Percentiles rank a stretch among this genome's conserved stretches.
Evolutionary conservation across 257 asterid species (phyloP).

Genomic region (Nicotiana attenuata): DNA sequence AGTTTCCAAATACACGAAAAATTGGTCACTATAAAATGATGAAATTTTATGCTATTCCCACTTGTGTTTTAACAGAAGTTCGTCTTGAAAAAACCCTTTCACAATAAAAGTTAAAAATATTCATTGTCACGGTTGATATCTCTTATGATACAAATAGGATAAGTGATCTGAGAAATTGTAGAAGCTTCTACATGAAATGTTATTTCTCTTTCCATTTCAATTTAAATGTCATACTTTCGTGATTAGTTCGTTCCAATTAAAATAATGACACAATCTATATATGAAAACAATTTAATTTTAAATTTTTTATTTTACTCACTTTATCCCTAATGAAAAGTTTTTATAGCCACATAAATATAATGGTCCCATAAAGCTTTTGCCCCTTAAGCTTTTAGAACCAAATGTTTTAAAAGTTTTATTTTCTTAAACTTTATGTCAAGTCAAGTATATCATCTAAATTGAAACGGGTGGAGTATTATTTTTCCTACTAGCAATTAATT

Average conservation of each 20-base stretch:
- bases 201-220: not conserved
- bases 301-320: no score
- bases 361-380: no score
- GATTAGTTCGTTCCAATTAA: no score
- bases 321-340: no score
- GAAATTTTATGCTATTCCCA: not conserved
- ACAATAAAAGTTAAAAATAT: not conserved
- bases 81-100: not conserved
- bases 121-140: not conserved
- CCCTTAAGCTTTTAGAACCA: no score
- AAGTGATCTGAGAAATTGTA: not conserved
- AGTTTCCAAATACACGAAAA: not conserved
- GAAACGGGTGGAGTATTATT: not conserved
- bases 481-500: not conserved
- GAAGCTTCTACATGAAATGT: not conserved
- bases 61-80: not conserved
- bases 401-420: no score
- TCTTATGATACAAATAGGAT: not conserved
- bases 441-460: no score
- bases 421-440: no score
- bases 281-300: no score
- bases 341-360: no score
- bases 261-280: no score
- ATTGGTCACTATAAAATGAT: not conserved
- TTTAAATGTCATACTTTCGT: no score